phyloP scores from a whole-genome alignment of 1,284 basidiomycete genomes.

The Microbotryum scabiosae region DNA sequence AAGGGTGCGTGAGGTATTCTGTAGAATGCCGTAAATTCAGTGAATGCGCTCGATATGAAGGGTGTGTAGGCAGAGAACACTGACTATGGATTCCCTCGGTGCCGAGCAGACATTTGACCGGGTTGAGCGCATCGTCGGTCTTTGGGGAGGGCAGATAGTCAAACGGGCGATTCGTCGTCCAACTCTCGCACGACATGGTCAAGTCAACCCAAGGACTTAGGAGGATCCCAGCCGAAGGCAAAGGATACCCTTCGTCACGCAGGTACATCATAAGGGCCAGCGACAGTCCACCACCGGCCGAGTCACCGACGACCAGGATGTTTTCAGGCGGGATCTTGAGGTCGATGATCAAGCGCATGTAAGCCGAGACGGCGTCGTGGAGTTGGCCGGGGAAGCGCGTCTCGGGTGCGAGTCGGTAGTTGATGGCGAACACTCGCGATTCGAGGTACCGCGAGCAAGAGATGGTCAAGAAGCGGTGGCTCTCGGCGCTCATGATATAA shows the following conservation, averaged over 20 bases:
- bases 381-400: constrained; percentile 87
- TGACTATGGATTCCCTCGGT: constrained; percentile 55
- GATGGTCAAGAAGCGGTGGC: constrained; percentile 84
- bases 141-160: constrained; percentile 43
- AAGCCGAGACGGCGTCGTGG: constrained; percentile 80
- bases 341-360: constrained; percentile 78
- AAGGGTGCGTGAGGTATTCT: constrained; percentile 85
- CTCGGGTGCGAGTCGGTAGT: constrained; percentile 93
- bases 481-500: constrained; percentile 88
- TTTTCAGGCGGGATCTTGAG: constrained; percentile 84
- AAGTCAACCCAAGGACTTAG: constrained; percentile 83
- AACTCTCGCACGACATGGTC: constrained; percentile 77
- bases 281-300: constrained; percentile 81
- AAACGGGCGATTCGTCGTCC: constrained; percentile 74
- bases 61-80: no score
- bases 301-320: constrained; percentile 61
- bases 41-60: no score
- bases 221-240: constrained; percentile 72
- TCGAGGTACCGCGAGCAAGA: constrained; percentile 83
- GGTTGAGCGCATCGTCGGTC: constrained; percentile 70
- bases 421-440: constrained; percentile 90
- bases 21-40: no score
- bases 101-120: constrained; percentile 85
- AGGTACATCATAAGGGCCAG: constrained; percentile 87
- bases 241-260: constrained; percentile 51